Conservation (phyloP, 805 yeast species). For the Kockiozyma suomiensis region DNA sequence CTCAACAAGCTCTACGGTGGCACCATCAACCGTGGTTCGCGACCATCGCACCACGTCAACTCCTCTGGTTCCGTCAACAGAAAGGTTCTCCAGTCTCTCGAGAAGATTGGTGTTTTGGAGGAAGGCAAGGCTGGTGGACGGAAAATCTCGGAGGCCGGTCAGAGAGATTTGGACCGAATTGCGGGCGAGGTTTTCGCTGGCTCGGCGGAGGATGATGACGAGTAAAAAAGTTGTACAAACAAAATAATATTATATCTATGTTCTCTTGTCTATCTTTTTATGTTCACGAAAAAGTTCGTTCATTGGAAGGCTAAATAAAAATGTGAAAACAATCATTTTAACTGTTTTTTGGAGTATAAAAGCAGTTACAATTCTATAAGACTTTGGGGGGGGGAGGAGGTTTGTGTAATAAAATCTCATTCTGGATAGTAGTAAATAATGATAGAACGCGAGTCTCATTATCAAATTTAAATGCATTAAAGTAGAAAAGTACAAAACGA, state of each 20-base stretch:
- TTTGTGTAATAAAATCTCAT: too few relatives aligned
- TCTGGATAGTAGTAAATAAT: too few relatives aligned
- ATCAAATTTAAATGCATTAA: too few relatives aligned
- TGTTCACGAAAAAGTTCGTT: slow-evolving; percentile 16
- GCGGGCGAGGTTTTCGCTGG: slow-evolving; percentile 35
- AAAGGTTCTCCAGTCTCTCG: slow-evolving; percentile 96
- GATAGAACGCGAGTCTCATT: too few relatives aligned
- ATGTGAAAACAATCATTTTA: slow-evolving; percentile 18
- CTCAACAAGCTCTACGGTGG: slow-evolving; percentile 99
- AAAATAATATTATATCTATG: background rate
- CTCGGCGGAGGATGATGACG: slow-evolving; percentile 32
- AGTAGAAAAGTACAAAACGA: too few relatives aligned
- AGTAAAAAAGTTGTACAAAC: slow-evolving; percentile 13
- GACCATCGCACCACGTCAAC: slow-evolving; percentile 98
- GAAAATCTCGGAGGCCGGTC: slow-evolving; percentile 98
- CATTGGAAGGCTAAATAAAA: slow-evolving; percentile 21
- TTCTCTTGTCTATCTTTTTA: background rate
- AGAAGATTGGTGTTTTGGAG: slow-evolving; percentile 97
- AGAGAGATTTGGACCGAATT: slow-evolving; percentile 98
- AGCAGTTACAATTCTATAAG: too few relatives aligned
- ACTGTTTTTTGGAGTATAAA: too few relatives aligned
- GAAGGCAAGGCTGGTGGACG: slow-evolving; percentile 99
- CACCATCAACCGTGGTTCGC: slow-evolving; percentile 97
- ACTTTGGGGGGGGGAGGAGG: too few relatives aligned
- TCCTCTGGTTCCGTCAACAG: slow-evolving; percentile 99